These are phyloP conservation scores for Tetragonia tetragonoides DNA, from an alignment of 148 eudicot genomes.

Conservation along the genomic window DNA sequence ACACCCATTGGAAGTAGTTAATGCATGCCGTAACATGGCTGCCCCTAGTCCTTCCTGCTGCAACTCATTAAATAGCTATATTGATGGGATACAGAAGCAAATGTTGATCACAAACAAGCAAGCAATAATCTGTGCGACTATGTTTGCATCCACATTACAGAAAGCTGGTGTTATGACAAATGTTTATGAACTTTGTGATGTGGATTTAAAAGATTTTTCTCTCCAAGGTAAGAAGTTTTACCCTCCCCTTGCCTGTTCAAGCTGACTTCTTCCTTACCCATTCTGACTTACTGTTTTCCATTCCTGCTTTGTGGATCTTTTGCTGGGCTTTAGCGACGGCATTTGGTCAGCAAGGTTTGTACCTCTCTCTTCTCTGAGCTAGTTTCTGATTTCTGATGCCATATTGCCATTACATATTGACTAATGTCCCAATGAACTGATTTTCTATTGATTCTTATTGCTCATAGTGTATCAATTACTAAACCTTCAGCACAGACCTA, in stretches of 20 bases:
- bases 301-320: constrained; percentile 10
- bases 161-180: constrained; percentile 87
- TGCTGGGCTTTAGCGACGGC: constrained; percentile 49
- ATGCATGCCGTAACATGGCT: constrained; percentile 75
- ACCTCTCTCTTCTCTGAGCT: constrained; percentile 6
- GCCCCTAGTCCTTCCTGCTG: constrained; percentile 91
- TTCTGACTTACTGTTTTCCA: constrained; percentile 27
- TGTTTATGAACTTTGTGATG: constrained; percentile 91
- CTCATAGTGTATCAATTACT: neutral
- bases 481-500: neutral
- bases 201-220: constrained; percentile 86
- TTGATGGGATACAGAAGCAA: constrained; percentile 73
- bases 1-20: constrained; percentile 71
- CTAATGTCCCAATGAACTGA: neutral
- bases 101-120: constrained; percentile 90
- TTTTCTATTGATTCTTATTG: neutral
- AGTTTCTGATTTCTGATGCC: neutral
- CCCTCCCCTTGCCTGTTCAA: neutral
- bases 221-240: constrained; percentile 62
- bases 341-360: constrained; percentile 75
- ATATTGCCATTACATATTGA: neutral
- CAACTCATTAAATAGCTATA: constrained; percentile 72
- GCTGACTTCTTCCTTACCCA: neutral
- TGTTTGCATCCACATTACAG: constrained; percentile 71
- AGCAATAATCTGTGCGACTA: constrained; percentile 87